Evolutionary conservation across 2,329 filamentous ascomycete genomes (phyloP).

Genomic region (Sporothrix sp.): DNA sequence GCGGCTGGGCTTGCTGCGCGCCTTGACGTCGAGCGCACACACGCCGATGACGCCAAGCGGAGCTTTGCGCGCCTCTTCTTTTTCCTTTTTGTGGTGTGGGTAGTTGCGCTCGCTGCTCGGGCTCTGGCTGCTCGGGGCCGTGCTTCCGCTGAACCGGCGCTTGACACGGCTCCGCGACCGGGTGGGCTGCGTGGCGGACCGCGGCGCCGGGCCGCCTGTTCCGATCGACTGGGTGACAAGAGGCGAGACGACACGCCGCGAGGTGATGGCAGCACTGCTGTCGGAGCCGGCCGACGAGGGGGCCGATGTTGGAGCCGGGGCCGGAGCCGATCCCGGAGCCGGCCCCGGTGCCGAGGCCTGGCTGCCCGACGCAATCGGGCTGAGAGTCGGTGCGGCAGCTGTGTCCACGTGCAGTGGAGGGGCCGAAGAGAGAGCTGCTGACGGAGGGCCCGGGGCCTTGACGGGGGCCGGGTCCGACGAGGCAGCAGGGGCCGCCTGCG

Average conservation of each 20-base stretch:
- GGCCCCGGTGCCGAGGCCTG: background rate
- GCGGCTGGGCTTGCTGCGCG: slow-evolving; percentile 89
- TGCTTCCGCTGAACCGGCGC: slow-evolving; percentile 72
- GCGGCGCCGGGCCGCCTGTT: slow-evolving; percentile 7
- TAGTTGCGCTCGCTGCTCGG: slow-evolving; percentile 57
- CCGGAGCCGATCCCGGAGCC: background rate
- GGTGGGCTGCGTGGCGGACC: slow-evolving; percentile 21
- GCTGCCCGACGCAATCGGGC: no score
- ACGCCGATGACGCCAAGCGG: slow-evolving; percentile 71
- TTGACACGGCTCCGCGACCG: slow-evolving; percentile 55
- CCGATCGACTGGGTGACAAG: slow-evolving; percentile 17
- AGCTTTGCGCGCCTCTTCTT: slow-evolving; percentile 54
- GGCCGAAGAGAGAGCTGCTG: slow-evolving; percentile 2
- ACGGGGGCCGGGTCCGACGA: slow-evolving; percentile 42
- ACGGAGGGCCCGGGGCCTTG: slow-evolving; percentile 29
- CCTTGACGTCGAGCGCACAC: slow-evolving; percentile 91
- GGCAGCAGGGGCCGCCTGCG: background rate
- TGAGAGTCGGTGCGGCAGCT: background rate
- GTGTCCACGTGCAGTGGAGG: background rate
- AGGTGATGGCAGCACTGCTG: background rate
- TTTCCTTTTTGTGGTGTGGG: slow-evolving; percentile 38
- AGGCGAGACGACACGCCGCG: slow-evolving; percentile 10
- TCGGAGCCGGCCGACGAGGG: background rate
- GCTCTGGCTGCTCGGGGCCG: slow-evolving; percentile 70
- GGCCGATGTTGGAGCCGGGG: background rate